These are phyloP conservation scores for Acer campestre DNA, from an alignment of 345 rosid genomes.

Conservation along the genomic window DNA sequence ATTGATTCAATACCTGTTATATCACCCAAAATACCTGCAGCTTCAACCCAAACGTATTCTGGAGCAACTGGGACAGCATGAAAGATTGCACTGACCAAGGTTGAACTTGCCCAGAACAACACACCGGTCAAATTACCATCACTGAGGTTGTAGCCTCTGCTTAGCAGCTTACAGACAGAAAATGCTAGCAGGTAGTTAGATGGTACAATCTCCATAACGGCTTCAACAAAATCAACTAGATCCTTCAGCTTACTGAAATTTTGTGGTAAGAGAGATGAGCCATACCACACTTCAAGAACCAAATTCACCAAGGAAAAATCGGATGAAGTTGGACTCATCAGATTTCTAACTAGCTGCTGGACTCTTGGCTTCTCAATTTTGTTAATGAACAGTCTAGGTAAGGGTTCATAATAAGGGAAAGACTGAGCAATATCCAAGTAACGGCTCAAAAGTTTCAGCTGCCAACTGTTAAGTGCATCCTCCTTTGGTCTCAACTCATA, in stretches of 20 bases:
- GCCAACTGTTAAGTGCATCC: slow-evolving; percentile 41
- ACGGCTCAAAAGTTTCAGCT: slow-evolving; percentile 48
- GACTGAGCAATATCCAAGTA: slow-evolving; percentile 58
- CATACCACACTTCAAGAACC: slow-evolving; percentile 76
- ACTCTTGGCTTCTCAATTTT: slow-evolving; percentile 59
- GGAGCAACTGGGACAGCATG: slow-evolving; percentile 84
- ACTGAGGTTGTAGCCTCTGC: slow-evolving; percentile 20
- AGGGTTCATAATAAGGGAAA: slow-evolving; percentile 47
- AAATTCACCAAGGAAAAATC: slow-evolving; percentile 55
- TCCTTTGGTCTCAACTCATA: slow-evolving; percentile 34
- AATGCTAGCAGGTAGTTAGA: slow-evolving; percentile 68
- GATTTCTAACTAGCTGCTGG: slow-evolving; percentile 53
- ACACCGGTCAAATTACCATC: slow-evolving; percentile 42
- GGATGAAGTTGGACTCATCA: slow-evolving; percentile 61
- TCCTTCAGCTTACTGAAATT: slow-evolving; percentile 52
- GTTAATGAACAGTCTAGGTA: slow-evolving; percentile 66
- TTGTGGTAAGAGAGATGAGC: slow-evolving; percentile 71
- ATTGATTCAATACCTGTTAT: slow-evolving; percentile 37
- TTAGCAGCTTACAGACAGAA: slow-evolving; percentile 60
- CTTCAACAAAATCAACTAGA: slow-evolving; percentile 83
- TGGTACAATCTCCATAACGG: slow-evolving; percentile 61
- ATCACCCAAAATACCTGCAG: slow-evolving; percentile 54
- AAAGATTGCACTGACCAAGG: slow-evolving; percentile 54
- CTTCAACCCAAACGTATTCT: slow-evolving; percentile 72
- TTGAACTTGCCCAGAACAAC: slow-evolving; percentile 70